Conservation (phyloP, 352 stramenopile genomes). For the Globisporangium lucens region DNA sequence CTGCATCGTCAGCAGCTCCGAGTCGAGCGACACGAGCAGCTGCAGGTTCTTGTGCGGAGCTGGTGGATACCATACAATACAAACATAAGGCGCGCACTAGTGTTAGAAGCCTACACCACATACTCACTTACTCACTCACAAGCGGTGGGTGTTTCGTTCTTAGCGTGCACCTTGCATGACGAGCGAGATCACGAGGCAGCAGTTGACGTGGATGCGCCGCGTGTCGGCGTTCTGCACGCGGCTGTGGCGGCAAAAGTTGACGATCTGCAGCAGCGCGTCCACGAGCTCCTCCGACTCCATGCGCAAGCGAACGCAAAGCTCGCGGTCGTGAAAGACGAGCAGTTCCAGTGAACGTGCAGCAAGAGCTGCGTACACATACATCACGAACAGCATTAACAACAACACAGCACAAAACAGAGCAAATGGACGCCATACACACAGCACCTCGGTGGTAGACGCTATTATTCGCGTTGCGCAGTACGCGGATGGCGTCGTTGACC, state of each 20-base stretch:
- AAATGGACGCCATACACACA: not conserved
- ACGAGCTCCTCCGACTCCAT: constrained; percentile 68
- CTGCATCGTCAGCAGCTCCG: constrained; percentile 58
- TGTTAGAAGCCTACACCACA: not conserved
- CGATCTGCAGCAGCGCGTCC: constrained; percentile 69
- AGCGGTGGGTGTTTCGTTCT: not conserved
- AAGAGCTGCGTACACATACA: constrained; percentile 28
- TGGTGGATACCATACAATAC: constrained; percentile 4
- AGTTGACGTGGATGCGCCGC: constrained; percentile 76
- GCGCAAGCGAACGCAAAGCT: constrained; percentile 36
- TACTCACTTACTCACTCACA: not conserved
- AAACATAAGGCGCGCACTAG: not conserved
- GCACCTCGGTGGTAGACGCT: constrained; percentile 57
- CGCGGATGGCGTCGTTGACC: constrained; percentile 33
- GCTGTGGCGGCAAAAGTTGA: constrained; percentile 55
- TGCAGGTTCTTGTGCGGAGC: constrained; percentile 31
- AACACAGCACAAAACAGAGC: not conserved
- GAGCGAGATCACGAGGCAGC: constrained; percentile 82
- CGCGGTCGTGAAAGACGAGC: constrained; percentile 42
- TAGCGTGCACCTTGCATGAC: constrained; percentile 50
- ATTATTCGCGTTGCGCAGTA: constrained; percentile 64
- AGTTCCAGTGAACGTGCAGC: constrained; percentile 64
- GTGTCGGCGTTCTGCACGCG: constrained; percentile 48
- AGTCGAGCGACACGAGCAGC: constrained; percentile 65
- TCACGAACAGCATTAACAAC: not conserved